Percentiles rank a stretch among this genome's conserved stretches.
phyloP scores from a whole-genome alignment of 202 grass and related monocot species.

The Setaria italica region DNA sequence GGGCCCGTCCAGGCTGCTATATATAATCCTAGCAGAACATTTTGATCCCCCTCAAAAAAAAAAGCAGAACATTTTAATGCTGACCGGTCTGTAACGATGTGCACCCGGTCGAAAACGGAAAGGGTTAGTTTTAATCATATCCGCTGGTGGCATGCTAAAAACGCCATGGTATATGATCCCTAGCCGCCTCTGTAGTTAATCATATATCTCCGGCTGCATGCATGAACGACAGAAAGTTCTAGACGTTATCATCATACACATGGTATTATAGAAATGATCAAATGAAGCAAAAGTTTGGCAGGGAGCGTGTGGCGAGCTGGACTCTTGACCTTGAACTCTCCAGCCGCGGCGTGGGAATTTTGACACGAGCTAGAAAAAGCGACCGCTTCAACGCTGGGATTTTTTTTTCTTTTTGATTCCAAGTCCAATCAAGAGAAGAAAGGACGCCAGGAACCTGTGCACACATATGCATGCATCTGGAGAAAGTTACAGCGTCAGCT shows the following conservation, averaged over 20 bases:
- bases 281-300: not conserved
- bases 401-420: not conserved
- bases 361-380: not conserved
- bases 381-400: not conserved
- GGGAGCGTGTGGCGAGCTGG: not conserved
- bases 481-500: conserved; percentile 5
- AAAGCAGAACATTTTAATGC: not conserved
- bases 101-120: not conserved
- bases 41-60: not conserved
- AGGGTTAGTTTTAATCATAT: not conserved
- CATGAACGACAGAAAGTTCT: not conserved
- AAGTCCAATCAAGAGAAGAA: not conserved
- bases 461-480: conserved; percentile 11
- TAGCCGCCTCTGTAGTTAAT: conserved; percentile 33
- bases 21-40: not conserved
- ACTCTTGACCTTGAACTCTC: conserved; percentile 48
- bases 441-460: not conserved
- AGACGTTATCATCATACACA: not conserved
- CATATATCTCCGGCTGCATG: not conserved
- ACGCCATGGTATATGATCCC: conserved; percentile 8
- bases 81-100: not conserved
- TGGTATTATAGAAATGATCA: no score
- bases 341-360: conserved; percentile 4
- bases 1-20: not conserved
- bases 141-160: conserved; percentile 17